Evolutionary conservation across 345 rosid genomes (phyloP).

Genomic region (Orychophragmus violaceus): DNA sequence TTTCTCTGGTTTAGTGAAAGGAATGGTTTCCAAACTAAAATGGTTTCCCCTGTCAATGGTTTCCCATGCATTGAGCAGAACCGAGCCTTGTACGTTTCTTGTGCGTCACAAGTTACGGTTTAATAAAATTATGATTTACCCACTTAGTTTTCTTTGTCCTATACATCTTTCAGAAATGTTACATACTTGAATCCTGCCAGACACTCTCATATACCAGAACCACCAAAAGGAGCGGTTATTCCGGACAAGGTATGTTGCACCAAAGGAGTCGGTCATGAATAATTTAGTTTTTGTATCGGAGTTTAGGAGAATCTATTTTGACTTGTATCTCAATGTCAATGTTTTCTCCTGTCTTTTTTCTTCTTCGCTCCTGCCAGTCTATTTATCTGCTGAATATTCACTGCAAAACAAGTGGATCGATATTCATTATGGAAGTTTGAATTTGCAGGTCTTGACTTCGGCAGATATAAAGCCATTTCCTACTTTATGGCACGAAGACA

Average conservation of each 20-base stretch:
- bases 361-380: background rate
- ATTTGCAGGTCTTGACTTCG: conserved; percentile 61
- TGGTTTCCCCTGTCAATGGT: conserved; percentile 66
- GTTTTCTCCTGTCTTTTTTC: background rate
- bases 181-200: conserved; percentile 54
- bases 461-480: conserved; percentile 81
- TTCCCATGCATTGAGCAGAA: conserved; percentile 57
- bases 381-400: background rate
- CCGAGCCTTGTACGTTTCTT: conserved; percentile 58
- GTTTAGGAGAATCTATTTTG: background rate
- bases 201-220: conserved; percentile 62
- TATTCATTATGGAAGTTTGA: background rate
- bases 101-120: conserved; percentile 9
- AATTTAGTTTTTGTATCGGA: background rate
- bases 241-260: conserved; percentile 62
- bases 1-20: conserved; percentile 63
- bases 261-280: background rate
- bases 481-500: conserved; percentile 89
- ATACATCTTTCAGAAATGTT: conserved; percentile 50
- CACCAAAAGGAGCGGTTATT: conserved; percentile 60
- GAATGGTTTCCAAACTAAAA: conserved; percentile 37
- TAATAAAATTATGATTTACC: conserved; percentile 6
- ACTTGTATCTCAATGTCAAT: background rate
- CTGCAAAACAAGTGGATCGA: conserved; percentile 2
- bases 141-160: conserved; percentile 12